phyloP scores from a whole-genome alignment of 2,329 filamentous ascomycete species.

The Aureobasidium mangrovei region DNA sequence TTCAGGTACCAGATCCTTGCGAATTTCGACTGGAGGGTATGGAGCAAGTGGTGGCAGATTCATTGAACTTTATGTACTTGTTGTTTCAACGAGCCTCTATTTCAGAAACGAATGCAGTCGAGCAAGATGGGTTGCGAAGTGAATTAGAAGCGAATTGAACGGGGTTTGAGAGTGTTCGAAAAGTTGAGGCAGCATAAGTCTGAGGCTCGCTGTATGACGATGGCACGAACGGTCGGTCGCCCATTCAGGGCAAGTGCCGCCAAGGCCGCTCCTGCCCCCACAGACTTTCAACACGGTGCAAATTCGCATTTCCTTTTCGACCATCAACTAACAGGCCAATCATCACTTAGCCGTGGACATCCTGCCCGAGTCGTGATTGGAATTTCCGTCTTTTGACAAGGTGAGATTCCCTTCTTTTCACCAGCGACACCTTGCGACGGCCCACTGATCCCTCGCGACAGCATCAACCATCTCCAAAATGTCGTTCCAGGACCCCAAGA shows the following conservation, averaged over 20 bases:
- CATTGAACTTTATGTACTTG: conserved; percentile 23
- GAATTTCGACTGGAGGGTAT: conserved; percentile 62
- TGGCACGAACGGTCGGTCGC: not conserved
- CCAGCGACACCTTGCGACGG: not conserved
- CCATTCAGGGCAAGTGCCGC: not conserved
- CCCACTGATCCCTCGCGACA: conserved; percentile 20
- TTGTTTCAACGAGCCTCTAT: not conserved
- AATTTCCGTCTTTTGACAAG: conserved; percentile 18
- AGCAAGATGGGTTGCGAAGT: not conserved
- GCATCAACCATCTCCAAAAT: conserved; percentile 47
- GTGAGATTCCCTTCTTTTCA: not conserved
- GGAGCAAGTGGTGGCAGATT: conserved; percentile 64
- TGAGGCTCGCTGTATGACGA: not conserved
- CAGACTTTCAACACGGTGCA: not conserved
- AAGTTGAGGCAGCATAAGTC: not conserved
- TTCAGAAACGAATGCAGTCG: too few relatives aligned
- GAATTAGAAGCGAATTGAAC: not conserved
- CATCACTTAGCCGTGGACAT: conserved; percentile 46
- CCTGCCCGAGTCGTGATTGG: conserved; percentile 40
- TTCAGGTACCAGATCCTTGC: conserved; percentile 52
- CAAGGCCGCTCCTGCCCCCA: not conserved
- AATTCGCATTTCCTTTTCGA: conserved; percentile 2
- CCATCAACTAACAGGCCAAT: conserved; percentile 29
- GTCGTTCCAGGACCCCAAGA: conserved; percentile 94
- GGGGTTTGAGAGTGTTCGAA: not conserved